A percentile compares a stretch with the other conserved stretches of the same genome.
These are phyloP conservation scores for Pharnaceum exiguum DNA, from an alignment of 148 eudicot species.

Conservation along the genomic window DNA sequence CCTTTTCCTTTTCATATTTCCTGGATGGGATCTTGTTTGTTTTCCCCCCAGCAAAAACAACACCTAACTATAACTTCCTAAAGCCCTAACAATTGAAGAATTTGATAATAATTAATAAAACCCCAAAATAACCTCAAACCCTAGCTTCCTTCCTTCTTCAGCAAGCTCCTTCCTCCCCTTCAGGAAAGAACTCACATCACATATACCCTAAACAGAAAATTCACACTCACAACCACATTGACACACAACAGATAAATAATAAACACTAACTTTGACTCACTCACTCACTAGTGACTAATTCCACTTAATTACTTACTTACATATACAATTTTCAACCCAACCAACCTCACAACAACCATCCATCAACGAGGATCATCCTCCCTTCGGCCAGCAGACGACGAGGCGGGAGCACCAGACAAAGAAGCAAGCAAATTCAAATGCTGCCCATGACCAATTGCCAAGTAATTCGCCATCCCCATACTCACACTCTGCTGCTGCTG, in stretches of 20 bases:
- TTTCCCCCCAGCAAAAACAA: neutral
- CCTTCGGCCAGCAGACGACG: constrained; percentile 31
- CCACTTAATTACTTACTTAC: neutral
- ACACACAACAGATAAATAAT: neutral
- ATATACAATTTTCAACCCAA: constrained; percentile 2
- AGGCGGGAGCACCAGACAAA: constrained; percentile 51
- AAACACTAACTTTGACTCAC: neutral
- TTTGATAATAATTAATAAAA: constrained; percentile 7
- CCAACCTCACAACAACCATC: neutral
- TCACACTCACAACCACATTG: neutral
- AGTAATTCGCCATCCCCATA: constrained; percentile 62
- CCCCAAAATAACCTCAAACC: neutral
- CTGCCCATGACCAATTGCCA: constrained; percentile 52
- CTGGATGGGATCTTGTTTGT: neutral
- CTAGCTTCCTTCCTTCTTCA: too few species aligned
- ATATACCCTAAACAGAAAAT: constrained; percentile 8
- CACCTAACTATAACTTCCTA: constrained; percentile 5
- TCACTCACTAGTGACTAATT: neutral
- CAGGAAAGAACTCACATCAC: constrained; percentile 19
- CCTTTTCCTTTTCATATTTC: neutral
- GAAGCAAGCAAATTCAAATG: constrained; percentile 84
- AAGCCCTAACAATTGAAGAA: constrained; percentile 16
- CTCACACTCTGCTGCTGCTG: constrained; percentile 6
- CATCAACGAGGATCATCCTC: constrained; percentile 39
- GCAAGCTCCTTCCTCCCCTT: constrained; percentile 27